phyloP scores from a whole-genome alignment of 2,329 filamentous ascomycete genomes.

The Sarocladium strictum region DNA sequence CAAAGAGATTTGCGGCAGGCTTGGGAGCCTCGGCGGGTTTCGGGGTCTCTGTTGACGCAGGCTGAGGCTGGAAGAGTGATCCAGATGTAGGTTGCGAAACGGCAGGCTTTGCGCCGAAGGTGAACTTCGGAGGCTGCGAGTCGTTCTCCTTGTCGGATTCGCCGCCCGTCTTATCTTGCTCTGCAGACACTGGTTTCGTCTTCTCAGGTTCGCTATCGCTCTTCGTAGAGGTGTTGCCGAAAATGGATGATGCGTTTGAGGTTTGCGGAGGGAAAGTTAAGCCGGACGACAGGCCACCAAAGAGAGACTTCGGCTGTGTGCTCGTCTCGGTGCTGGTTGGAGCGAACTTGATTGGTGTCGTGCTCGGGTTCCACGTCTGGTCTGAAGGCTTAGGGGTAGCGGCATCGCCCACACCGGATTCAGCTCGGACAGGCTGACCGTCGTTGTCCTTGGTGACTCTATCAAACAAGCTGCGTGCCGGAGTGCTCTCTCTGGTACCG shows the following conservation, averaged over 20 bases:
- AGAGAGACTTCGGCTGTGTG: slow-evolving; percentile 23
- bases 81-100: slow-evolving; percentile 20
- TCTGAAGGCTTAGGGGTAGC: slow-evolving; percentile 24
- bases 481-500: slow-evolving; percentile 37
- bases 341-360: slow-evolving; percentile 50
- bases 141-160: slow-evolving; percentile 42
- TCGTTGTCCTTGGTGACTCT: slow-evolving; percentile 45
- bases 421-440: slow-evolving; percentile 42
- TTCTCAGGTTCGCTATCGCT: slow-evolving; percentile 22
- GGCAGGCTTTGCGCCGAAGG: slow-evolving; percentile 21
- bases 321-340: slow-evolving; percentile 21
- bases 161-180: slow-evolving; percentile 25
- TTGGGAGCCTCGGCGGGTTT: slow-evolving; percentile 23
- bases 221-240: slow-evolving; percentile 16
- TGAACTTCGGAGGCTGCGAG: slow-evolving; percentile 25
- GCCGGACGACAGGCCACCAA: slow-evolving; percentile 21
- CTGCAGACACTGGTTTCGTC: slow-evolving; percentile 18
- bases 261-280: slow-evolving; percentile 32
- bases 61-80: slow-evolving; percentile 27
- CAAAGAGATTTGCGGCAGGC: slow-evolving; percentile 31
- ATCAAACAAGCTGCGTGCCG: slow-evolving; percentile 49
- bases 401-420: slow-evolving; percentile 18
- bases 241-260: slow-evolving; percentile 10
- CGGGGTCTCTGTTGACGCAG: slow-evolving; percentile 19
- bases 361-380: slow-evolving; percentile 38